phyloP scores from a whole-genome alignment of 2,329 filamentous ascomycete genomes.

The Ophiosphaerella korrae region DNA sequence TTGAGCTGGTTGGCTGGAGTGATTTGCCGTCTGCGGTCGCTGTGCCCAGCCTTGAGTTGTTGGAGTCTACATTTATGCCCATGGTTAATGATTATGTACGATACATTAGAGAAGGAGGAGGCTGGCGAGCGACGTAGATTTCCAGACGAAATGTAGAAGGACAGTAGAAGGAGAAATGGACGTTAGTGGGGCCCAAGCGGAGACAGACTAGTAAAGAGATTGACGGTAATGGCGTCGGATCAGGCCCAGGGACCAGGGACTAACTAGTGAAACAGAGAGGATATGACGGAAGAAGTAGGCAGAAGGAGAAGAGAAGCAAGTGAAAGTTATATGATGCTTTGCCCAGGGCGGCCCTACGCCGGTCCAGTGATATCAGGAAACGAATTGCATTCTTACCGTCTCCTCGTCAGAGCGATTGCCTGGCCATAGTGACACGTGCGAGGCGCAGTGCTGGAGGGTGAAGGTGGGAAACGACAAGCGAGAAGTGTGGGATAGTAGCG shows the following conservation, averaged over 20 bases:
- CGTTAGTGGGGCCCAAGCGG: constrained; percentile 32
- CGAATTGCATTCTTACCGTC: constrained; percentile 36
- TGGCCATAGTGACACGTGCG: constrained; percentile 41
- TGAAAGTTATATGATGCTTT: constrained; percentile 32
- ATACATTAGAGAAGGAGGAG: constrained; percentile 23
- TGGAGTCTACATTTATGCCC: constrained; percentile 34
- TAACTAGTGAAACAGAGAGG: constrained; percentile 34
- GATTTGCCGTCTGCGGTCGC: constrained; percentile 13
- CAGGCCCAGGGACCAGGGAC: constrained; percentile 30
- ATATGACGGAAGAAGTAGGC: constrained; percentile 25
- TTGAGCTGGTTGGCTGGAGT: constrained; percentile 24
- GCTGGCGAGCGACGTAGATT: constrained; percentile 3
- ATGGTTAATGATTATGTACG: constrained; percentile 31
- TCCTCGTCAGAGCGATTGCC: constrained; percentile 29
- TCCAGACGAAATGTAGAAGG: constrained; percentile 18
- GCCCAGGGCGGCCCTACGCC: constrained; percentile 29
- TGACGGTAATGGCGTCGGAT: constrained; percentile 34
- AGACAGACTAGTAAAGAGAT: constrained; percentile 29
- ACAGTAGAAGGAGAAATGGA: constrained; percentile 30
- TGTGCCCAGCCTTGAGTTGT: constrained; percentile 14
- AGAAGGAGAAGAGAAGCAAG: constrained; percentile 23
- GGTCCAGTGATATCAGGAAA: constrained; percentile 30
- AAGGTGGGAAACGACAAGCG: constrained; percentile 25
- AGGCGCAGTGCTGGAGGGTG: constrained; percentile 24
- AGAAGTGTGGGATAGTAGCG: constrained; percentile 21